Base-by-base conservation (phyloP, 306 rosid species). In the Cyamopsis tetragonoloba region DNA sequence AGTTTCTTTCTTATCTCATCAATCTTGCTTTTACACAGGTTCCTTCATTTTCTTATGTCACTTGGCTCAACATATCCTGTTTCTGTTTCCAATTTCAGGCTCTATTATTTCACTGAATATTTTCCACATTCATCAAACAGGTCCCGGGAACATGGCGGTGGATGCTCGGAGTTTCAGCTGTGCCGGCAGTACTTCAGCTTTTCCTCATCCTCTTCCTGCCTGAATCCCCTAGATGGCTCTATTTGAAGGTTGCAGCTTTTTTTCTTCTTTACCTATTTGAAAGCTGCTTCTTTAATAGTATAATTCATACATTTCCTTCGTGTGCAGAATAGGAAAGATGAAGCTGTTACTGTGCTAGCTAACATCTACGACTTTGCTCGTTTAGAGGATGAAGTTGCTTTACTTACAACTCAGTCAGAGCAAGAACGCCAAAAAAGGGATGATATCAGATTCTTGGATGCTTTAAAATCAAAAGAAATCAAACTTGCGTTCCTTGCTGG, bases 91-190 rank as follows among this genome's bases (percentile, higher is more conserved):
- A 23, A 43, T 14, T 26, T 35, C 51, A 19, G 20, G 57, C 30
- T 17, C 30, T 17, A 24, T 63, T 63, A 55, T 56, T 55, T 66
- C 48, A 50, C 14, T 62, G 48, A 55, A 24, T 13, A 27, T 28
- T n/a, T n/a, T n/a, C 49, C 56, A n/a, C 30, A 26, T 51, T 58
- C 20, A 57, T 79, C 55, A 24, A 49, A 51, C 73, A 91, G 96
- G 96, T 89, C 66, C 96, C 98, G 1, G 98, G 98, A 71, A 92
- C 98, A 7, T 91, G 97, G 97, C 78, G 97, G 60, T 91, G 97
- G 97, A 88, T 91, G 97, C 84, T 91, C 39, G 98, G 98, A 79
- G 85, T 76, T 84, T 82, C 98, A 27, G 88, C 81, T 12, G 76
- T 92, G 42, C 98, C 96, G 4, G 98, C 98, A 28, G 54, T 92